Conservation (phyloP, 345 rosid species). For the Clausena lansium region DNA sequence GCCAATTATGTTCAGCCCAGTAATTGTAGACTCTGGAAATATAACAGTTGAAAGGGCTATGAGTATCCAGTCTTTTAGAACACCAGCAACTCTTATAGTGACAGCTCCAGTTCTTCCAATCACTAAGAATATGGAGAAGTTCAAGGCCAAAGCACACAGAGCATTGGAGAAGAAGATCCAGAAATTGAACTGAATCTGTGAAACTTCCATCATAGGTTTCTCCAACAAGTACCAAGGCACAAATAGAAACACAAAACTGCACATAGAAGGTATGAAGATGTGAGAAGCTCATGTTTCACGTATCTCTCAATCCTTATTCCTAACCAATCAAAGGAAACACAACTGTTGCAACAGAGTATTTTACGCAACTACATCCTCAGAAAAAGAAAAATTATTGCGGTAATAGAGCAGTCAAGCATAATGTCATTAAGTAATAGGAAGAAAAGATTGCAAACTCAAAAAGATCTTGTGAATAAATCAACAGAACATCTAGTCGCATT, state of each 20-base stretch:
- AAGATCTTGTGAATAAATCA: neutral
- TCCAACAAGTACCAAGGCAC: conserved; percentile 91
- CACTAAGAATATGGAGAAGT: conserved; percentile 87
- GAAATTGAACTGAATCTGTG: conserved; percentile 88
- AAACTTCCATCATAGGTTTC: conserved; percentile 74
- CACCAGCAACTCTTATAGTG: conserved; percentile 93
- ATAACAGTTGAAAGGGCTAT: conserved; percentile 92
- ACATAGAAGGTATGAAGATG: conserved; percentile 1
- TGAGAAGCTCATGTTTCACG: conserved; percentile 13
- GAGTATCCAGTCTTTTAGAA: conserved; percentile 94
- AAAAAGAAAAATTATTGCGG: neutral
- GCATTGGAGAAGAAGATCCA: conserved; percentile 99
- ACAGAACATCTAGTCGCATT: neutral
- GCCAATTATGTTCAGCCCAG: conserved; percentile 88
- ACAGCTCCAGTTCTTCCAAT: conserved; percentile 97
- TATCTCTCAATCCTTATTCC: neutral
- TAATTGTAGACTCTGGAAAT: conserved; percentile 89
- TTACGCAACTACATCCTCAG: neutral
- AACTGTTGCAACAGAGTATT: neutral
- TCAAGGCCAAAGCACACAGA: conserved; percentile 83
- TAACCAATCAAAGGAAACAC: neutral
- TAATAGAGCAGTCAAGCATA: neutral
- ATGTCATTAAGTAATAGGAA: neutral
- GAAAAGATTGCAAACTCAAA: neutral
- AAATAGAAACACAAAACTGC: conserved; percentile 92